Evolutionary conservation across 2,329 filamentous ascomycete genomes (phyloP).

Genomic region (Chrysosporium keratinophilum): DNA sequence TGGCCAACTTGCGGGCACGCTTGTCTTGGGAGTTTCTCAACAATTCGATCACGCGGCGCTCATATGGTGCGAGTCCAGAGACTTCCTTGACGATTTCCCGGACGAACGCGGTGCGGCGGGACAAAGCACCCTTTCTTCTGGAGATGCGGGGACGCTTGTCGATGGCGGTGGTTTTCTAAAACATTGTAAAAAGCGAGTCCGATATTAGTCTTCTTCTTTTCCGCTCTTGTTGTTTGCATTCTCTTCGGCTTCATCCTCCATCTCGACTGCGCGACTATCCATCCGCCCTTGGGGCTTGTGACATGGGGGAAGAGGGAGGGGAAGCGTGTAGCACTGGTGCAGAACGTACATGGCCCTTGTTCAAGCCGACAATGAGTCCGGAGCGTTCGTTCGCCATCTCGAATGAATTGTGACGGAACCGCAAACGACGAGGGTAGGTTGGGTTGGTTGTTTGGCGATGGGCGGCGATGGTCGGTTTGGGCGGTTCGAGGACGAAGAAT

Average conservation of each 20-base stretch:
- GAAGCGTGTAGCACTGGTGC: background rate
- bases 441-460: constrained; percentile 13
- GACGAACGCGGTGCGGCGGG: constrained; percentile 94
- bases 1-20: constrained; percentile 96
- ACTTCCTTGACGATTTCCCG: constrained; percentile 98
- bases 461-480: constrained; percentile 13
- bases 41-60: constrained; percentile 97
- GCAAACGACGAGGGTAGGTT: constrained; percentile 17
- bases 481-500: constrained; percentile 11
- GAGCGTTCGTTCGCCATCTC: constrained; percentile 44
- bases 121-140: constrained; percentile 87
- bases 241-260: background rate
- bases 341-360: constrained; percentile 55
- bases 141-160: constrained; percentile 67
- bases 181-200: constrained; percentile 15
- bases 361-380: constrained; percentile 51
- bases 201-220: background rate
- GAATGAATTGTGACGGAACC: constrained; percentile 30
- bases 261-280: background rate
- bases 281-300: background rate
- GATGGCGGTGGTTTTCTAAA: constrained; percentile 74
- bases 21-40: constrained; percentile 99
- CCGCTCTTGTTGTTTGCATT: background rate
- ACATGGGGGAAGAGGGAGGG: constrained; percentile 13
- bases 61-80: constrained; percentile 85